These are phyloP conservation scores for Mikania micrantha DNA, from an alignment of 129 eudicot genomes.

Conservation along the genomic window DNA sequence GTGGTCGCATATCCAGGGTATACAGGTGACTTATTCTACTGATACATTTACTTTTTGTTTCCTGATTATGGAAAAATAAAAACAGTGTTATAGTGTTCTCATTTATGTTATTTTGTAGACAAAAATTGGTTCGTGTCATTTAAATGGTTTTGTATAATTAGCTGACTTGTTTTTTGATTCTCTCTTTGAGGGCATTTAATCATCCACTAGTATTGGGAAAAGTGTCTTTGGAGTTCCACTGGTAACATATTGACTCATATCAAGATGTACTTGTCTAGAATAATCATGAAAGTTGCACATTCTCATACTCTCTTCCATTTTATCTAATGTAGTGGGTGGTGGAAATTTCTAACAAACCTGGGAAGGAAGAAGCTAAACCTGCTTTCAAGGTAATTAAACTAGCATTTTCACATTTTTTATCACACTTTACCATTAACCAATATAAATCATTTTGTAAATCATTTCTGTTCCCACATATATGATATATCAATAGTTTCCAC, in stretches of 20 bases:
- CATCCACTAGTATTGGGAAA: slow-evolving; percentile 69
- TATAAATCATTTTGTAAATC: neutral
- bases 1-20: slow-evolving; percentile 70
- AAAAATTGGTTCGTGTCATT: slow-evolving; percentile 1
- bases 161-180: slow-evolving; percentile 48
- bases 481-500: neutral
- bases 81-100: neutral
- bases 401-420: neutral
- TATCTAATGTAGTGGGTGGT: slow-evolving; percentile 67
- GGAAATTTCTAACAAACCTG: slow-evolving; percentile 81
- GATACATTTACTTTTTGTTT: neutral
- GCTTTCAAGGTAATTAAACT: slow-evolving; percentile 67
- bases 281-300: neutral
- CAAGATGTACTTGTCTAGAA: neutral
- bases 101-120: slow-evolving; percentile 7
- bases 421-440: neutral
- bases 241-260: slow-evolving; percentile 40
- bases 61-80: neutral
- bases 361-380: slow-evolving; percentile 87
- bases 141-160: slow-evolving; percentile 6
- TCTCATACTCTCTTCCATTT: neutral
- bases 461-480: neutral
- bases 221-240: slow-evolving; percentile 83
- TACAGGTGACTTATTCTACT: slow-evolving; percentile 65
- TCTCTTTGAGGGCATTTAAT: slow-evolving; percentile 58